Evolutionary conservation across 2,329 filamentous ascomycete genomes (phyloP).

Genomic region (Neofusicoccum ribis): DNA sequence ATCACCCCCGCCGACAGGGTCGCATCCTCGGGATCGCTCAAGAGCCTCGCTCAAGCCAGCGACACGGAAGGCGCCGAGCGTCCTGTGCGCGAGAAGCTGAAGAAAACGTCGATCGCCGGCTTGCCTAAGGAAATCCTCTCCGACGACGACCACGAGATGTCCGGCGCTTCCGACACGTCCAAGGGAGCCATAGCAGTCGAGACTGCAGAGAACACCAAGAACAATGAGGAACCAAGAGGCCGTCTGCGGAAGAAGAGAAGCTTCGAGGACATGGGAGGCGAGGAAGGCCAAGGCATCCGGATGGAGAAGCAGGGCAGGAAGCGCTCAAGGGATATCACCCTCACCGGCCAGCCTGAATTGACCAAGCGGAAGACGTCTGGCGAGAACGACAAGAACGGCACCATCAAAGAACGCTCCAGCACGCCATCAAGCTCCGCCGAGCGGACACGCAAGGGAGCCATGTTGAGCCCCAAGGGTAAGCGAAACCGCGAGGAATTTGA

Average conservation of each 20-base stretch:
- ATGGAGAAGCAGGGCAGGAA: slow-evolving; percentile 46
- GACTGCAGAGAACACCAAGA: not conserved
- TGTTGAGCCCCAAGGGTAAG: slow-evolving; percentile 52
- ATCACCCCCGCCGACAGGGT: slow-evolving; percentile 22
- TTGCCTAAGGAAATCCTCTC: not conserved
- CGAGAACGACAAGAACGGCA: slow-evolving; percentile 31
- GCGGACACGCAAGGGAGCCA: slow-evolving; percentile 19
- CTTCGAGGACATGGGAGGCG: slow-evolving; percentile 46
- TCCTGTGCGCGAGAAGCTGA: slow-evolving; percentile 61
- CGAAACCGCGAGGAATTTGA: slow-evolving; percentile 40
- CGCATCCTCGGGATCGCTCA: slow-evolving; percentile 23
- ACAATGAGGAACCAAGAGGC: slow-evolving; percentile 3
- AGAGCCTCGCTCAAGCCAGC: slow-evolving; percentile 34
- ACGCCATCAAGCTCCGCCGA: slow-evolving; percentile 23
- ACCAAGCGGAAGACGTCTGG: slow-evolving; percentile 31
- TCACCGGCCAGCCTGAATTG: slow-evolving; percentile 23
- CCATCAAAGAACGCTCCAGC: slow-evolving; percentile 22
- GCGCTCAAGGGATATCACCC: slow-evolving; percentile 46
- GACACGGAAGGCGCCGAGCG: slow-evolving; percentile 54
- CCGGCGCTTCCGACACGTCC: slow-evolving; percentile 22
- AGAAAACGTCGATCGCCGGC: slow-evolving; percentile 60
- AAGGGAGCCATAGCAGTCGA: not conserved
- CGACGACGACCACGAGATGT: slow-evolving; percentile 24
- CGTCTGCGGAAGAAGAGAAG: slow-evolving; percentile 48
- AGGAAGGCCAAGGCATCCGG: slow-evolving; percentile 35